Percentiles rank a stretch among this genome's conserved stretches.
phyloP scores from a whole-genome alignment of 176 grass and related monocot genomes.

The Aegilops speltoides region DNA sequence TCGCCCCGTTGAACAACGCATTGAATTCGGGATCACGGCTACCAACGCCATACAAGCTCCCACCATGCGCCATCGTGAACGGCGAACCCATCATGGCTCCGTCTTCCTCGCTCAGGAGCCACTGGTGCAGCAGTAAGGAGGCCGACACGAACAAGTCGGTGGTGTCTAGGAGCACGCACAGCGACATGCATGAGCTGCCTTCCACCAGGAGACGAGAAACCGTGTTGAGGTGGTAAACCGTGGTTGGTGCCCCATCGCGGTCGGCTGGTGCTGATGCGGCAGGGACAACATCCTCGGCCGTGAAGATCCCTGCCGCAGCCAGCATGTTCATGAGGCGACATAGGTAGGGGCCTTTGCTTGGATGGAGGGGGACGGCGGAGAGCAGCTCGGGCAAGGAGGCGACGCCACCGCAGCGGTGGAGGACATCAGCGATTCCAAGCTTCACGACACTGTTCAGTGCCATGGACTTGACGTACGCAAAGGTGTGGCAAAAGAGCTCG shows the following conservation, averaged over 20 bases:
- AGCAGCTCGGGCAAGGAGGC: constrained; percentile 11
- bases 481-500: not conserved
- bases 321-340: constrained; percentile 43
- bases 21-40: not conserved
- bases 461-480: constrained; percentile 11
- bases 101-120: not conserved
- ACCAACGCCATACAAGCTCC: not conserved
- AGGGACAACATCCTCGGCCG: too few relatives aligned
- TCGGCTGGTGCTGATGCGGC: not conserved
- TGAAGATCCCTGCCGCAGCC: not conserved
- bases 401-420: constrained; percentile 19
- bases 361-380: not conserved
- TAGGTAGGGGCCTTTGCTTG: constrained; percentile 5
- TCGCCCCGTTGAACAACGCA: not conserved
- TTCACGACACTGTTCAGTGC: constrained; percentile 33
- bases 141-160: not conserved
- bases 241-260: not conserved
- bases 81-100: not conserved
- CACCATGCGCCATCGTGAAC: constrained; percentile 6
- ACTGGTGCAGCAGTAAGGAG: not conserved
- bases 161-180: not conserved
- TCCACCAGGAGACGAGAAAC: constrained; percentile 30
- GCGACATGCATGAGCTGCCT: not conserved
- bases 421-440: constrained; percentile 28
- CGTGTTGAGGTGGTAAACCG: constrained; percentile 17